Conservation (phyloP, 805 yeast species). For the Ogataea salicorniae region DNA sequence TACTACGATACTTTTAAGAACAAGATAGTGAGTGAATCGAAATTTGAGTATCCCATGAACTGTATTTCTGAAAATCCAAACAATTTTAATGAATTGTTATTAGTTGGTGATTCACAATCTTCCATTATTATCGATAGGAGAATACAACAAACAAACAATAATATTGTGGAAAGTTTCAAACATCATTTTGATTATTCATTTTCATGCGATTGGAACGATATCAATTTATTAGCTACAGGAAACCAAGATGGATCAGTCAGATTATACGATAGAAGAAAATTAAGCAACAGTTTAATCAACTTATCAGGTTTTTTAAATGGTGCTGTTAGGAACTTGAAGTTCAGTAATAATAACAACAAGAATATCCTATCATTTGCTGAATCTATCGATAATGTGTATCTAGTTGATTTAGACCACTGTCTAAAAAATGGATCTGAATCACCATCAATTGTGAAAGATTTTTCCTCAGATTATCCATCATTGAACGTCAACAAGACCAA, state of each 20-base stretch:
- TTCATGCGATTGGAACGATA: constrained; percentile 54
- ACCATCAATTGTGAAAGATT: too few species aligned
- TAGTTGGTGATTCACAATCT: constrained; percentile 47
- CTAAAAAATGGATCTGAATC: not conserved
- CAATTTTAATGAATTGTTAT: constrained; percentile 33
- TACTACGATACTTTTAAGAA: constrained; percentile 33
- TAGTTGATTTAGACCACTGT: constrained; percentile 32
- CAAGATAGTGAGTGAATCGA: constrained; percentile 10
- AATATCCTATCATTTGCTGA: constrained; percentile 51
- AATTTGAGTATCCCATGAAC: constrained; percentile 46
- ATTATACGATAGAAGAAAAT: constrained; percentile 44
- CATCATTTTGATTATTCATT: constrained; percentile 57
- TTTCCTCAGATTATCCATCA: too few species aligned
- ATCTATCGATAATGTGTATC: constrained; percentile 52
- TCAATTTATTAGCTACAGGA: constrained; percentile 44
- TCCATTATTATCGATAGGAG: constrained; percentile 43
- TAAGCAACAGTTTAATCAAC: constrained; percentile 10
- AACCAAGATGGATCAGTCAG: constrained; percentile 56
- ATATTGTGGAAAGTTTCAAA: constrained; percentile 11
- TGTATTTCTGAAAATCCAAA: constrained; percentile 39
- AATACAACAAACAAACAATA: not conserved
- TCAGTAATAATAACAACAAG: constrained; percentile 39
- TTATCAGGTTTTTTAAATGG: constrained; percentile 28
- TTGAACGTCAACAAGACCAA: too few species aligned
- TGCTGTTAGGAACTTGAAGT: constrained; percentile 49